phyloP scores from a whole-genome alignment of 2,329 filamentous ascomycete species.

The Exophiala sp. region DNA sequence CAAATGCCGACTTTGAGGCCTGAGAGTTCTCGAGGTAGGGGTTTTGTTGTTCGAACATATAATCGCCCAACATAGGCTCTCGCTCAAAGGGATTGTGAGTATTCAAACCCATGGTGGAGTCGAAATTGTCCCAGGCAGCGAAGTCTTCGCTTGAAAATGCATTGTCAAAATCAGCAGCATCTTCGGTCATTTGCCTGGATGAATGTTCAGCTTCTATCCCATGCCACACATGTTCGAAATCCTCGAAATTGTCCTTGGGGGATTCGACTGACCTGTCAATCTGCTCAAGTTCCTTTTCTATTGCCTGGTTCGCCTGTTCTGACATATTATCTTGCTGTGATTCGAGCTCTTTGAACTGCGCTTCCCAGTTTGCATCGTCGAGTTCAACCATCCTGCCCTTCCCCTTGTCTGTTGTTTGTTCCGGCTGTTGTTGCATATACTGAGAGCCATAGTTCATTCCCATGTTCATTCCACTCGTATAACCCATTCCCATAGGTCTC shows the following conservation, averaged over 20 bases:
- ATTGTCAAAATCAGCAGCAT: constrained; percentile 58
- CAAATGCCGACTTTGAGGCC: constrained; percentile 59
- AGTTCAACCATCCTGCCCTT: constrained; percentile 82
- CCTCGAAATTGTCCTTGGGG: constrained; percentile 72
- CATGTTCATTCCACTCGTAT: constrained; percentile 46
- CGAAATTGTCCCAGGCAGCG: constrained; percentile 76
- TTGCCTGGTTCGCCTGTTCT: constrained; percentile 65
- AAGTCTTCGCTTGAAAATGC: constrained; percentile 68
- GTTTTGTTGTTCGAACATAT: constrained; percentile 94
- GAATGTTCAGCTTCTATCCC: constrained; percentile 45
- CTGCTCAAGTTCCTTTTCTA: constrained; percentile 82
- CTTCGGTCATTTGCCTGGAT: constrained; percentile 58
- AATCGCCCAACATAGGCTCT: constrained; percentile 79
- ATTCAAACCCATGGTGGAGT: constrained; percentile 53
- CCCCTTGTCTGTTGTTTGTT: constrained; percentile 64
- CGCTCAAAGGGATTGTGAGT: constrained; percentile 53
- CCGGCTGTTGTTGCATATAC: constrained; percentile 43
- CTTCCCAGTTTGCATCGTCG: constrained; percentile 92
- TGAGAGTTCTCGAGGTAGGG: constrained; percentile 76
- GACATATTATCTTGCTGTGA: constrained; percentile 53
- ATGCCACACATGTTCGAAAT: constrained; percentile 76
- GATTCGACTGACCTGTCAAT: constrained; percentile 76
- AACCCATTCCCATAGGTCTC: constrained; percentile 45
- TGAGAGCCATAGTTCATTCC: constrained; percentile 52
- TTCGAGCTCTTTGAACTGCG: constrained; percentile 76